Base-by-base conservation (phyloP, 345 rosid genomes). In the Adansonia digitata region DNA sequence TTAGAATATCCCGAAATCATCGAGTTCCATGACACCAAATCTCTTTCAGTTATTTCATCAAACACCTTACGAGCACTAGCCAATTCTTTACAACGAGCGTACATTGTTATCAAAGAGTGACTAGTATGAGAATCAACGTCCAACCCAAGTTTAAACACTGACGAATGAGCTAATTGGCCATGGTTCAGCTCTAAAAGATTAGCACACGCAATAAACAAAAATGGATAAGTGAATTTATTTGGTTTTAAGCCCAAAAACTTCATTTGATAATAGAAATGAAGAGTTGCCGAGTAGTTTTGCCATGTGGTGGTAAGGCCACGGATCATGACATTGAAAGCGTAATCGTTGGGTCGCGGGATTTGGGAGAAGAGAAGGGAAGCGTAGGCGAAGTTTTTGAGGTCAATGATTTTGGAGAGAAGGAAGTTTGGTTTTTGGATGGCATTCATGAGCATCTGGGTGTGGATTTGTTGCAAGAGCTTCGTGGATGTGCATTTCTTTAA, bases 1-100 rank as follows among this genome's bases (percentile, higher is more conserved):
- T 84, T 82, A 31, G 92, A 82, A 77, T 91, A 92, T 80, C 93
- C 97, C 0, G 97, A 88, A 68, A 94, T 91, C 97, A 94, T 91
- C 5, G 97, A 92, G 81, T 91, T 90, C 98, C 97, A 94, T 1
- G 97, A 89, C 64, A 94, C 97, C 77, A 81, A 69, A 82, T 86
- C 93, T 69, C 80, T 86, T 3, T 79, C 83, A 60, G 45, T 59
- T 81, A 90, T 90, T 88, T 85, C 93, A 68, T 90, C 92, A 42
- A 94, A 94, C 85, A 90, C 87, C 77, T 85, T 89, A 45, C 92
- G 88, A 2, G 97, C 93, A 74, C 18, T 37, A 0, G 2, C 71
- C 57, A 84, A 20, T 3, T 78, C 74, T 10, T 85, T 77, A 64
- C 93, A 89, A 75, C 76, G 84, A 0, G 88, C 74, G 42, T 94